A percentile compares a stretch with the other conserved stretches of the same genome.
Conservation (phyloP, 2,329 filamentous ascomycete genomes). For the Shiraia sp. region DNA sequence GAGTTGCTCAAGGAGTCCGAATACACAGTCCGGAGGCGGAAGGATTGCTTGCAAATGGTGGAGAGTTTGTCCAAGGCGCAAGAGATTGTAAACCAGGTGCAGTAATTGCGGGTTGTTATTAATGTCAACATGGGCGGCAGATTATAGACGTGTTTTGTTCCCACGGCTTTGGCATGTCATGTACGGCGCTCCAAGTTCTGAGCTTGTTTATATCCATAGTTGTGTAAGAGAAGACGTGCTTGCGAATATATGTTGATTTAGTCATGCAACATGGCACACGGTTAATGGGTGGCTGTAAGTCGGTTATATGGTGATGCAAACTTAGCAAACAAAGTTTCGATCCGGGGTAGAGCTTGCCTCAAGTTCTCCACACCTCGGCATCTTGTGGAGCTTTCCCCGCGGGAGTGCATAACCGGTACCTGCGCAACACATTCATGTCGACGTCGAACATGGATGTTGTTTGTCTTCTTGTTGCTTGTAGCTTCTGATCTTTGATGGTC, state of each 20-base stretch:
- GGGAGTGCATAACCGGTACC: too few relatives aligned
- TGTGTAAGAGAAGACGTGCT: slow-evolving; percentile 5
- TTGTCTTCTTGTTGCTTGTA: too few relatives aligned
- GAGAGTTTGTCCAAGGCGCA: slow-evolving; percentile 86
- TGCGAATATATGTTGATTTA: not conserved
- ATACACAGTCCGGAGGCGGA: slow-evolving; percentile 90
- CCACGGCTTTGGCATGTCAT: slow-evolving; percentile 22
- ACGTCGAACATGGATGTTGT: too few relatives aligned
- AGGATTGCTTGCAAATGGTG: slow-evolving; percentile 99
- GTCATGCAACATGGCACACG: not conserved
- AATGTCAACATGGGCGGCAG: slow-evolving; percentile 1
- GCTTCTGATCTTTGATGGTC: too few relatives aligned
- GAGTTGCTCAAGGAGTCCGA: slow-evolving; percentile 97
- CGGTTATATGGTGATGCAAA: too few relatives aligned
- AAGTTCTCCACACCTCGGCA: not conserved
- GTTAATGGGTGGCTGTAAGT: too few relatives aligned
- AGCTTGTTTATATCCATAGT: slow-evolving; percentile 14
- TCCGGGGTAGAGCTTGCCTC: too few relatives aligned
- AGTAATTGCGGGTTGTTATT: slow-evolving; percentile 22
- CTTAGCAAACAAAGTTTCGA: too few relatives aligned
- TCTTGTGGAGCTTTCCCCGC: too few relatives aligned
- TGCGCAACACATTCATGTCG: too few relatives aligned
- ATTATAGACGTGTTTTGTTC: slow-evolving; percentile 15
- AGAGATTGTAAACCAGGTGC: slow-evolving; percentile 87
- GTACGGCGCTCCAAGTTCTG: slow-evolving; percentile 23